Conservation (phyloP, 2,329 filamentous ascomycete genomes). For the Colletotrichum truncatum region DNA sequence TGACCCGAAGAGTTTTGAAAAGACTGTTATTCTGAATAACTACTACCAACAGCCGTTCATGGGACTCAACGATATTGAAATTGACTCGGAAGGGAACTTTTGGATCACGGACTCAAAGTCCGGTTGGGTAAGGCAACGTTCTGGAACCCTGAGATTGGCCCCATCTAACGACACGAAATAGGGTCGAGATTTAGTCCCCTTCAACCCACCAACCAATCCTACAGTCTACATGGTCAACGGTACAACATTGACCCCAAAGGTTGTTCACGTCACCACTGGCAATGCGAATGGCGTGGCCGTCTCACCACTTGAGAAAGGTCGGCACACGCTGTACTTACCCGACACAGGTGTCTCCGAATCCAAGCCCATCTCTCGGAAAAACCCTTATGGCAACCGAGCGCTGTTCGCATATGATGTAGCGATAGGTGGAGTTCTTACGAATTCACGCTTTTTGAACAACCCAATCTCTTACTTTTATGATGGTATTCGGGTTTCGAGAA, state of each 20-base stretch:
- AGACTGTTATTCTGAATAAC: neutral
- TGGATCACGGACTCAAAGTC: conserved; percentile 2
- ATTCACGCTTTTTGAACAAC: neutral
- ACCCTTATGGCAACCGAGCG: neutral
- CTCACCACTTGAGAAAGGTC: neutral
- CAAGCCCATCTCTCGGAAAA: conserved; percentile 2
- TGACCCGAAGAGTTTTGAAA: neutral
- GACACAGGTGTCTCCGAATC: conserved; percentile 7
- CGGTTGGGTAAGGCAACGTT: neutral
- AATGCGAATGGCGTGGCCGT: conserved; percentile 8
- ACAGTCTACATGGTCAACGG: conserved; percentile 9
- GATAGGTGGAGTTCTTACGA: neutral
- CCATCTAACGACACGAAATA: neutral
- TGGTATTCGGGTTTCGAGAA: neutral
- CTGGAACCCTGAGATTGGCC: no score
- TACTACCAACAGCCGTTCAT: conserved; percentile 7
- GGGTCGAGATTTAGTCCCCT: neutral
- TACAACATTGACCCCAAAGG: neutral
- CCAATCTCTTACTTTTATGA: conserved; percentile 12
- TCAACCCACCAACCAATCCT: neutral
- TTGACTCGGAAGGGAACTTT: conserved; percentile 2
- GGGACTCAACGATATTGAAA: conserved; percentile 1
- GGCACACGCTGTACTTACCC: neutral
- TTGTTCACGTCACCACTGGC: conserved; percentile 1
- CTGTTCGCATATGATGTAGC: neutral